Evolutionary conservation across 2,329 filamentous ascomycete species (phyloP), one percentile per base, ranked within the genome.

Genomic region (Claviceps cyperi): DNA sequence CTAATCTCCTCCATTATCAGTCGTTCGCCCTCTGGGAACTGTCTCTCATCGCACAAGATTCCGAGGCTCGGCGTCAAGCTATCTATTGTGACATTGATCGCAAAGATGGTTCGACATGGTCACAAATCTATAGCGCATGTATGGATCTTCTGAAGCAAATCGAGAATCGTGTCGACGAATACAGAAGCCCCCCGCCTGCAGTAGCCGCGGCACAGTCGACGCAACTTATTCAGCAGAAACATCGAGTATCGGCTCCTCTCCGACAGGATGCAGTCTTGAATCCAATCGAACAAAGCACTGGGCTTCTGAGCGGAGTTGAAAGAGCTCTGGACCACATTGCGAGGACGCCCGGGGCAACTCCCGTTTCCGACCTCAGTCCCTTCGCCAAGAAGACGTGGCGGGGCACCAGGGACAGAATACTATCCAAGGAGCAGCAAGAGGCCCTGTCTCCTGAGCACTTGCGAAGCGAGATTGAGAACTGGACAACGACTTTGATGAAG

Each of bases 21-120:
- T 77, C 80, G 0, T 94, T 94, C 64, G 90, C 91, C 15, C 84
- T 94, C 65, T 95, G 90, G 90, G 91, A 97, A 62, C 72, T 96
- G 28, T 80, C 81, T 32, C 75, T 86, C 50, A 94, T 96, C 57
- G 82, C 86, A 38, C 77, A 84, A 51, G 76, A 80, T 49, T 90
- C 85, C 54, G 75, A 82, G 15, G 75, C 80, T n/a, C 81, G 89
- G 36, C 79, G 91, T 48, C 86, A 84, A 64, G 78, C 80, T 19
- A 87, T 97, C 50, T 96, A 86, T 65, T 80, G 82, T 51, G 91
- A 97, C 57, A 86, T 95, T 53, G 87, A 94, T 57, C 84, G 89
- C 53, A 79, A 80, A 49, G 84, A 83, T 43, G 87, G 84, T 0
- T 77, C 86, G 1, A 83, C 86, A 56, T 95, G 88, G 86, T 80